Conservation (phyloP, 2,329 filamentous ascomycete genomes). For the Xylaria sp. region DNA sequence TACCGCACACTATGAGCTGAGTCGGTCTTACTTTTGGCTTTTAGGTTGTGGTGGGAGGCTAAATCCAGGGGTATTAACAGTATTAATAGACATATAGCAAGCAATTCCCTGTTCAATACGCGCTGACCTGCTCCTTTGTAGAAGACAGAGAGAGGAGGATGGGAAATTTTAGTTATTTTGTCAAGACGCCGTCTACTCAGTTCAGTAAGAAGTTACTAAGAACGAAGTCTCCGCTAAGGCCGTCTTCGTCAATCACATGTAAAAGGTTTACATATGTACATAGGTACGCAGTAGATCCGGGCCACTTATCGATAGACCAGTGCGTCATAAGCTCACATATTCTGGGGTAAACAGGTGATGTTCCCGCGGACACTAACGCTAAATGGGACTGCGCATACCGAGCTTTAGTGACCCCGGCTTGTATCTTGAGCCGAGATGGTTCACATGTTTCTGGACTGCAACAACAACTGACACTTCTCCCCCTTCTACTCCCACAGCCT, state of each 20-base stretch:
- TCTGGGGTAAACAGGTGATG: conserved; percentile 15
- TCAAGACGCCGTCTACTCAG: no score
- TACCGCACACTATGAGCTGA: no score
- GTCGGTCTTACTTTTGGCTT: no score
- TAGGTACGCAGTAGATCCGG: neutral
- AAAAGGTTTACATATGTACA: no score
- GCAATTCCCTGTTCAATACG: no score
- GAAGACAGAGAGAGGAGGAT: no score
- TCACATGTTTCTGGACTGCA: conserved; percentile 23
- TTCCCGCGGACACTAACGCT: conserved; percentile 24
- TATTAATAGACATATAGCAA: no score
- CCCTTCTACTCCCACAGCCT: neutral
- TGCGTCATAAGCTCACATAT: conserved; percentile 25
- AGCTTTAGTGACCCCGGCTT: conserved; percentile 3
- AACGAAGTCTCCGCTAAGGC: neutral
- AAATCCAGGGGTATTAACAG: no score
- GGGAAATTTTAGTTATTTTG: neutral
- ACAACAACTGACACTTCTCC: neutral
- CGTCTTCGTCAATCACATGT: conserved; percentile 25
- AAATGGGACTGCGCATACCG: neutral
- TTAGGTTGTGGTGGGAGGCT: no score
- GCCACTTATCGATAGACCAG: conserved; percentile 11
- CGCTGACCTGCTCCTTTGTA: no score
- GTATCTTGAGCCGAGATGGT: conserved; percentile 30
- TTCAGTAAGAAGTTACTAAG: no score